phyloP scores from a whole-genome alignment of 768 basidiomycete species.

The Crassisporium funariophilum region DNA sequence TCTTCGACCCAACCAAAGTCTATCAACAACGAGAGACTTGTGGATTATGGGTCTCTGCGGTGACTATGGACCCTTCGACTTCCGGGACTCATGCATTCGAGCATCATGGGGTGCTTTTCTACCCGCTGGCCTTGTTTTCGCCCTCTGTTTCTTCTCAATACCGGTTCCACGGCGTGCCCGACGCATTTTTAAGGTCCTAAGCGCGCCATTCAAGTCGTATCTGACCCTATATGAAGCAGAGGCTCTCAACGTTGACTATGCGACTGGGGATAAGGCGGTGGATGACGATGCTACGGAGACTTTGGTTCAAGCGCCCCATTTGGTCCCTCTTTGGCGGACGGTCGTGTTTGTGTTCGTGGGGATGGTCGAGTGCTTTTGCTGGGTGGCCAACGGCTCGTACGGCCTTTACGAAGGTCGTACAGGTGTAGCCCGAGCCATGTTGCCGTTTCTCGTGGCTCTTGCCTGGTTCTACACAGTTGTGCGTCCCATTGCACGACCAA shows the following conservation, averaged over 20 bases:
- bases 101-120: conserved; percentile 51
- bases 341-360: conserved; percentile 57
- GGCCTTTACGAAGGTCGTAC: conserved; percentile 38
- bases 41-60: conserved; percentile 37
- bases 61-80: conserved; percentile 40
- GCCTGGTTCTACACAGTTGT: conserved; percentile 70
- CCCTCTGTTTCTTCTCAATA: conserved; percentile 38
- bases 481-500: conserved; percentile 54
- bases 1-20: too few relatives aligned
- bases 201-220: conserved; percentile 40
- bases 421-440: conserved; percentile 35
- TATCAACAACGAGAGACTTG: too few relatives aligned
- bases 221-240: conserved; percentile 60
- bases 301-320: conserved; percentile 19
- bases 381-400: conserved; percentile 65
- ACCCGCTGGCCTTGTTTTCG: conserved; percentile 49
- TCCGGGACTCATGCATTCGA: conserved; percentile 49
- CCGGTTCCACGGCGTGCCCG: conserved; percentile 30
- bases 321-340: conserved; percentile 60
- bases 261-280: conserved; percentile 18
- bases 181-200: conserved; percentile 26
- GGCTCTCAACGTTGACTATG: conserved; percentile 36
- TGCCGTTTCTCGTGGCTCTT: conserved; percentile 48
- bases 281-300: conserved; percentile 23
- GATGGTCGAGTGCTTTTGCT: conserved; percentile 55